phyloP scores from a whole-genome alignment of 2,329 filamentous ascomycete species.

The Bipolaris zeicola region DNA sequence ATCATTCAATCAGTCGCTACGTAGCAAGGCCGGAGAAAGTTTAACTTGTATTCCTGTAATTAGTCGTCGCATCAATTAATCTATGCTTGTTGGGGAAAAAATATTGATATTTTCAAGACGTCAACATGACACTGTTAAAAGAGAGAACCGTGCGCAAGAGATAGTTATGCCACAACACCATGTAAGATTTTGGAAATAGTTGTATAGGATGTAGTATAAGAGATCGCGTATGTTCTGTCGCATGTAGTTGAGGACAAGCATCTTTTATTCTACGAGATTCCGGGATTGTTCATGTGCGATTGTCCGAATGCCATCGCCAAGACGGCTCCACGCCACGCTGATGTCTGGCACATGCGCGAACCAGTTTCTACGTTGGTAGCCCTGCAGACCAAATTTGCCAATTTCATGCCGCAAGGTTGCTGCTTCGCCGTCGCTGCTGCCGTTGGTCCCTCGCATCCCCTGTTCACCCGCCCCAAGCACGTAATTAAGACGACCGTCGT shows the following conservation, averaged over 20 bases:
- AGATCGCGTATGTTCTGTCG: no score
- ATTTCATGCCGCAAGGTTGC: conserved; percentile 11
- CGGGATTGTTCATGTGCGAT: background rate
- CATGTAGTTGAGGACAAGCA: background rate
- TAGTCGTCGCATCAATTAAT: no score
- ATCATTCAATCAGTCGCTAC: no score
- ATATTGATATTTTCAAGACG: no score
- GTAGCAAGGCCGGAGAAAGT: no score
- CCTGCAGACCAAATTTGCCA: conserved; percentile 29
- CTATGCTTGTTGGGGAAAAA: no score
- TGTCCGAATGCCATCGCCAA: conserved; percentile 31
- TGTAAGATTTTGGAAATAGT: no score
- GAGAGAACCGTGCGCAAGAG: no score
- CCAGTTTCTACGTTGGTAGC: conserved; percentile 15
- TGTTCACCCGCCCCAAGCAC: conserved; percentile 7
- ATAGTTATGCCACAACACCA: no score
- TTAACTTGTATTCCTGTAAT: no score
- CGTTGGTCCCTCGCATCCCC: conserved; percentile 10
- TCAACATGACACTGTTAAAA: no score
- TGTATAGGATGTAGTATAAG: no score
- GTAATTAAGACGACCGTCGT: conserved; percentile 28
- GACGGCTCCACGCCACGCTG: conserved; percentile 24
- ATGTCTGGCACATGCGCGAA: conserved; percentile 26
- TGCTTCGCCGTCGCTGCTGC: conserved; percentile 22
- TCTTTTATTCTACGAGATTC: background rate